phyloP scores from a whole-genome alignment of 148 eudicot species.

The Bassia scoparia region DNA sequence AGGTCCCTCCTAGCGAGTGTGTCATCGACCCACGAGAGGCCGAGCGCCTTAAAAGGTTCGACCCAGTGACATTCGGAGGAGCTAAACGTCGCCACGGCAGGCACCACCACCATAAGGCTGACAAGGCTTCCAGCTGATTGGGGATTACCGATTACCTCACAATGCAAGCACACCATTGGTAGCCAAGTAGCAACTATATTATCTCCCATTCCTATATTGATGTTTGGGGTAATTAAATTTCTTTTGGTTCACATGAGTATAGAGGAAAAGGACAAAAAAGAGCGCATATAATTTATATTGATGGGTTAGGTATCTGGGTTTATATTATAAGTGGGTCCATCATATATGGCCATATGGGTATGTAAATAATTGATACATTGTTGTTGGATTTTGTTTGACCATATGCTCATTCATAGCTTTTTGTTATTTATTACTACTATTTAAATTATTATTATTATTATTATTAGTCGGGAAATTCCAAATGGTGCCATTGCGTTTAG shows the following conservation, averaged over 20 bases:
- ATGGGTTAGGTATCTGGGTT: constrained; percentile 31
- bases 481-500: too few species aligned
- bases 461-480: too few species aligned
- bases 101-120: constrained; percentile 39
- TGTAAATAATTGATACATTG: constrained; percentile 29
- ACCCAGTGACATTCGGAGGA: constrained; percentile 71
- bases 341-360: constrained; percentile 12
- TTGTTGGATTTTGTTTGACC: constrained; percentile 32
- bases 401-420: constrained; percentile 23
- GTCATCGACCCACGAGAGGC: constrained; percentile 53
- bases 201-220: too few species aligned
- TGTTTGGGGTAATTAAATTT: background rate
- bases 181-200: background rate
- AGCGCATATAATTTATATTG: constrained; percentile 8
- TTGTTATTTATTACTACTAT: background rate
- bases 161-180: constrained; percentile 14
- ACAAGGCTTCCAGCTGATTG: constrained; percentile 22
- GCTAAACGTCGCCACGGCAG: constrained; percentile 41
- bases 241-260: constrained; percentile 28
- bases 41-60: constrained; percentile 51
- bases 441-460: background rate
- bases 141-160: too few species aligned
- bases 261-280: constrained; percentile 25
- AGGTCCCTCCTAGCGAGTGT: constrained; percentile 60
- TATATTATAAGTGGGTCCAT: constrained; percentile 5